Percentiles rank a stretch among this genome's conserved stretches.
These are phyloP conservation scores for Hordeum marinum DNA, from an alignment of 176 grass and related monocot species.

Conservation along the genomic window DNA sequence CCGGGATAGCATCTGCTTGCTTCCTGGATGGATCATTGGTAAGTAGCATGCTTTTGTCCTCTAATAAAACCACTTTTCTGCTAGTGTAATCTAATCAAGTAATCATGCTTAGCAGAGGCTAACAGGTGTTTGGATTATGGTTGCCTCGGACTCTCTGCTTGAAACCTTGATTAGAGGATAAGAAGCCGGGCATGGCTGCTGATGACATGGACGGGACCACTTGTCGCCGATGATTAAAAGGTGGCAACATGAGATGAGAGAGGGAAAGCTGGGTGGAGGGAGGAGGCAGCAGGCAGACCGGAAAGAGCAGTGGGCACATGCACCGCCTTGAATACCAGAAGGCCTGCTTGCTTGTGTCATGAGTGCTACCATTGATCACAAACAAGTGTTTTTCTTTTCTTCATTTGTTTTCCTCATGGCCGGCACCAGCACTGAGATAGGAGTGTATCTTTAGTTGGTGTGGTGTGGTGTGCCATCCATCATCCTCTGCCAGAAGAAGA, in stretches of 20 bases:
- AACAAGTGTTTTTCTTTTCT: background rate
- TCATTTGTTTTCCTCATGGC: background rate
- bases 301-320: background rate
- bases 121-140: slow-evolving; percentile 5
- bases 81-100: background rate
- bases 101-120: slow-evolving; percentile 14
- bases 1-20: slow-evolving; percentile 7
- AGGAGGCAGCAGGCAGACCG: background rate
- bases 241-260: background rate
- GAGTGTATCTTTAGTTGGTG: background rate
- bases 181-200: background rate
- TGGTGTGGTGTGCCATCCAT: slow-evolving; percentile 8
- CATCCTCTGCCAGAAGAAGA: background rate
- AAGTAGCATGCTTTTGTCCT: slow-evolving; percentile 1
- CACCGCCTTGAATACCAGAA: background rate
- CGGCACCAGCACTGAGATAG: background rate
- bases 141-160: slow-evolving; percentile 17
- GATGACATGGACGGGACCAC: background rate
- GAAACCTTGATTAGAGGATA: background rate
- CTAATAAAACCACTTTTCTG: background rate
- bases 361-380: background rate
- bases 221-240: background rate
- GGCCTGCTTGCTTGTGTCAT: background rate
- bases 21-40: slow-evolving; percentile 36
- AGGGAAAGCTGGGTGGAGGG: background rate